Conservation (phyloP, 257 asterid species). For the Solanum ossicruentum region DNA sequence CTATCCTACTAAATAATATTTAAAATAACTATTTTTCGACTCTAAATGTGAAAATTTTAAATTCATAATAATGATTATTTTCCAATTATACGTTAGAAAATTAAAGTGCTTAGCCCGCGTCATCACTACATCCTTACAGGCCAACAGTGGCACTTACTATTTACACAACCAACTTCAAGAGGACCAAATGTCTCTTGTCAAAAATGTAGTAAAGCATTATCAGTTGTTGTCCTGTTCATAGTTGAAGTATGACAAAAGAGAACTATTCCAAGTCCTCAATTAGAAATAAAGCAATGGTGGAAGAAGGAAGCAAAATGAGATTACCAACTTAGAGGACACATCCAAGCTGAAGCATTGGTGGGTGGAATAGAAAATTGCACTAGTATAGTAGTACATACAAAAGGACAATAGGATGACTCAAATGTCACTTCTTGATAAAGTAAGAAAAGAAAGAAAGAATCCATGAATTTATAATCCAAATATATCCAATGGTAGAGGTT, state of each 20-base stretch:
- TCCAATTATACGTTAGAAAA: too few species aligned
- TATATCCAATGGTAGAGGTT: slow-evolving; percentile 23
- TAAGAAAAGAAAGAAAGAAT: not conserved
- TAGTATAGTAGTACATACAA: not conserved
- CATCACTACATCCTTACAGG: not conserved
- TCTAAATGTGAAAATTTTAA: too few species aligned
- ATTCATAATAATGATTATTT: too few species aligned
- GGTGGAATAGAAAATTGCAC: not conserved
- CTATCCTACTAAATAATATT: too few species aligned
- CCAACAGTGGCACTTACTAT: not conserved
- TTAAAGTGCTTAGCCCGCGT: not conserved
- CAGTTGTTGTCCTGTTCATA: not conserved
- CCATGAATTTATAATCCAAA: not conserved
- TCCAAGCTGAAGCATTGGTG: not conserved
- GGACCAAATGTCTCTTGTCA: not conserved
- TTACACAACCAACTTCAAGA: not conserved
- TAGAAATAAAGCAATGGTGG: not conserved
- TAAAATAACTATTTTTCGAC: too few species aligned
- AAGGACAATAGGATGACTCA: not conserved
- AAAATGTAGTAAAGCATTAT: not conserved
- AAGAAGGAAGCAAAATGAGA: not conserved
- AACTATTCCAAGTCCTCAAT: not conserved
- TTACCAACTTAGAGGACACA: not conserved
- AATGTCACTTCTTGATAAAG: not conserved
- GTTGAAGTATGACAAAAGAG: not conserved